A percentile compares a stretch with the other conserved stretches of the same genome.
Evolutionary conservation across 2,329 filamentous ascomycete species (phyloP).

Genomic region (Apiospora saccharicola): DNA sequence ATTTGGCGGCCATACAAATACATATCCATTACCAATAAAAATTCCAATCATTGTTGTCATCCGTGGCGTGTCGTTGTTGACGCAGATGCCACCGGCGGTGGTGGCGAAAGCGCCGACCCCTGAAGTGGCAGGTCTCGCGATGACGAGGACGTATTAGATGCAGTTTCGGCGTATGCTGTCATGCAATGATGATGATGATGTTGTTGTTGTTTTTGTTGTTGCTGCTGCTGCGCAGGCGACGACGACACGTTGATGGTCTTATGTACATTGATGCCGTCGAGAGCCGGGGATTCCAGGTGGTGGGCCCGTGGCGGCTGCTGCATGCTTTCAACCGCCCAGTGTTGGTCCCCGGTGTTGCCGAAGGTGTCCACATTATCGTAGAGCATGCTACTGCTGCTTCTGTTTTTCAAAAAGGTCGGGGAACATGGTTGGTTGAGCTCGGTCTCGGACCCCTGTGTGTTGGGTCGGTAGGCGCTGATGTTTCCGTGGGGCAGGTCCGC

Average conservation of each 20-base stretch:
- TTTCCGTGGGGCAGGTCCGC: neutral
- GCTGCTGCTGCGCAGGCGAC: neutral
- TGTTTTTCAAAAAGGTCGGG: neutral
- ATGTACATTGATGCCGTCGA: constrained; percentile 12
- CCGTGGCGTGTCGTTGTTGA: neutral
- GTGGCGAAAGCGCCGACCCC: neutral
- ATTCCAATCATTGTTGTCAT: neutral
- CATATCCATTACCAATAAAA: neutral
- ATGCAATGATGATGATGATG: neutral
- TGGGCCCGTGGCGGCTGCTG: neutral
- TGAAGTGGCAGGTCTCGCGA: constrained; percentile 8
- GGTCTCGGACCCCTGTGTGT: neutral
- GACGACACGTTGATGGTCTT: constrained; percentile 8
- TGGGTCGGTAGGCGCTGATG: too few relatives aligned
- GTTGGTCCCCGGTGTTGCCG: neutral
- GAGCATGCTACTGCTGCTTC: neutral
- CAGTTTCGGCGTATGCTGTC: neutral
- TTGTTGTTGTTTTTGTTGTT: neutral
- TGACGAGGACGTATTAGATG: neutral
- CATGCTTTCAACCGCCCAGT: neutral
- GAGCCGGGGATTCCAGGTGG: neutral
- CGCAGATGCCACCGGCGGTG: neutral
- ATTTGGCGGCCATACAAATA: neutral
- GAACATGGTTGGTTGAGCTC: neutral
- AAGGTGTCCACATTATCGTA: neutral